Conservation (phyloP, 2,329 filamentous ascomycete species). For the Pseudophaeomoniella oleicola region DNA sequence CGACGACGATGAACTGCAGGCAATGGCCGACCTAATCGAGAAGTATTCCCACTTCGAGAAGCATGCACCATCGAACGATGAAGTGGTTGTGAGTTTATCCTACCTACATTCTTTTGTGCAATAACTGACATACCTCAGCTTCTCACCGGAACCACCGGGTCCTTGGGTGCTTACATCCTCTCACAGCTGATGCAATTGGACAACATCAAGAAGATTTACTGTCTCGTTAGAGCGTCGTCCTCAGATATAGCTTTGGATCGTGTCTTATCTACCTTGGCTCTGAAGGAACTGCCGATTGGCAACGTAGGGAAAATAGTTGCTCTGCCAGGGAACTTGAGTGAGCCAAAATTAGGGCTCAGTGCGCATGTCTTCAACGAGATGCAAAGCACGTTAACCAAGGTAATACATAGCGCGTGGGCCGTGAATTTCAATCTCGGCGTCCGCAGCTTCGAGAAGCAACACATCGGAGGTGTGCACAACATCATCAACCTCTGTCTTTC, state of each 20-base stretch:
- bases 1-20: background rate
- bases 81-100: background rate
- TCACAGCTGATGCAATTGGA: background rate
- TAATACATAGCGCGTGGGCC: constrained; percentile 40
- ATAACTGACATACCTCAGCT: background rate
- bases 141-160: background rate
- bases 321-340: constrained; percentile 23
- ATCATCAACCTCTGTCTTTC: constrained; percentile 31
- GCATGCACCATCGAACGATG: background rate
- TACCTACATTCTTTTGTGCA: background rate
- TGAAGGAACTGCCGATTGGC: background rate
- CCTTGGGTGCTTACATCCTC: background rate
- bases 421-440: constrained; percentile 40
- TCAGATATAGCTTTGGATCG: background rate
- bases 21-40: background rate
- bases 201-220: background rate
- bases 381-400: constrained; percentile 24
- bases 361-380: constrained; percentile 21
- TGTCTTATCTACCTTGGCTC: background rate
- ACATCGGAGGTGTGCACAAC: constrained; percentile 26
- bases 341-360: constrained; percentile 26
- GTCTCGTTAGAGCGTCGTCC: background rate
- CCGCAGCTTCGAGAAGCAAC: constrained; percentile 30
- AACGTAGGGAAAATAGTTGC: constrained; percentile 9
- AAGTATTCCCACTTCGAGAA: background rate